Conservation (phyloP, 164 flowering plant species). For the Akebia trifoliata region DNA sequence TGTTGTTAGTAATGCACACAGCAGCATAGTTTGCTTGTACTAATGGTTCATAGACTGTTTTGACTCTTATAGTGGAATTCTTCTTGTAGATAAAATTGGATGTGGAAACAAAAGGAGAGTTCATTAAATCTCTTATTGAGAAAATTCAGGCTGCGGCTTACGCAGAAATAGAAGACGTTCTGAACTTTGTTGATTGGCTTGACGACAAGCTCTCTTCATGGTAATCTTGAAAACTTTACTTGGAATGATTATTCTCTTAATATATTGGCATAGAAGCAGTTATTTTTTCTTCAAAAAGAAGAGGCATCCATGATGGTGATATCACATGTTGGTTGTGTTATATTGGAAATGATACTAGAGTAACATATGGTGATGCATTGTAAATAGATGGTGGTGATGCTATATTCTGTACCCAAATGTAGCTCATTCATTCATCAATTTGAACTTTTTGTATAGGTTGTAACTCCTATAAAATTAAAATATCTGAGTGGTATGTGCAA, state of each 20-base stretch:
- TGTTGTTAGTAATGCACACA: background rate
- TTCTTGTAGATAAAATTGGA: slow-evolving; percentile 50
- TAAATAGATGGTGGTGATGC: no score
- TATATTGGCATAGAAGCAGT: background rate
- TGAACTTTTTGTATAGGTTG: no score
- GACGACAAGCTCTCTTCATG: slow-evolving; percentile 57
- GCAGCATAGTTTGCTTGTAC: background rate
- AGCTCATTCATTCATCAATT: no score
- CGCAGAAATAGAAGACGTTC: slow-evolving; percentile 50
- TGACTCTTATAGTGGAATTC: background rate
- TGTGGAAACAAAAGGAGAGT: slow-evolving; percentile 62
- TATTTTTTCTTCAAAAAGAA: background rate
- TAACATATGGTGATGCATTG: no score
- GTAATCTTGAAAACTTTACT: slow-evolving; percentile 25
- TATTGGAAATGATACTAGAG: no score
- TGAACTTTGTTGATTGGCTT: slow-evolving; percentile 62
- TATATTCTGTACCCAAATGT: no score
- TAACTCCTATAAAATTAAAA: no score
- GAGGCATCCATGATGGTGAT: background rate
- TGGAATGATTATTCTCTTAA: slow-evolving; percentile 1
- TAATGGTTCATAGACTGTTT: background rate
- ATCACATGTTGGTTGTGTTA: background rate
- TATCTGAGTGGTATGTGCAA: no score
- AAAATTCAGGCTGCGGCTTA: slow-evolving; percentile 42
- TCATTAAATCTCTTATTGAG: slow-evolving; percentile 51